Percentiles rank a stretch among this genome's conserved stretches.
Evolutionary conservation across 208 protist genomes (phyloP).

Genomic region (Crithidia mellificae): DNA sequence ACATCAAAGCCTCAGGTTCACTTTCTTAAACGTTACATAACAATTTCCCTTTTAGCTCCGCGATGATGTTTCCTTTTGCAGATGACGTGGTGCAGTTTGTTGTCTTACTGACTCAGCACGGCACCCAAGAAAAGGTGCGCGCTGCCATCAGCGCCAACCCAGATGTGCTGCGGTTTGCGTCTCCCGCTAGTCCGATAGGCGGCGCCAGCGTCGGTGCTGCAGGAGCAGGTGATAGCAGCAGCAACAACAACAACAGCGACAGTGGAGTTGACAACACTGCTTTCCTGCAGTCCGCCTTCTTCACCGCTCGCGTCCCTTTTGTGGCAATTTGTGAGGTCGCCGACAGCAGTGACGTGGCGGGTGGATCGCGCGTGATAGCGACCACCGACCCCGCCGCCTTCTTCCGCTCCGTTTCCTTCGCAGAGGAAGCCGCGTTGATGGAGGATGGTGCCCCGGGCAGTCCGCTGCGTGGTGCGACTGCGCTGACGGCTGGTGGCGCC

Average conservation of each 20-base stretch:
- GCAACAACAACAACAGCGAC: neutral
- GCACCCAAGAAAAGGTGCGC: constrained; percentile 53
- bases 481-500: neutral
- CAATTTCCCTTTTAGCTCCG: too few relatives aligned
- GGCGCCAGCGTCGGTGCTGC: too few relatives aligned
- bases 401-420: constrained; percentile 23
- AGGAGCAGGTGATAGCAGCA: neutral
- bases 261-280: neutral
- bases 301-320: neutral
- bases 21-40: too few relatives aligned
- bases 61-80: constrained; percentile 23
- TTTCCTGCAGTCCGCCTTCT: neutral
- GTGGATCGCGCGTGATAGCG: constrained; percentile 33
- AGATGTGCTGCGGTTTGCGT: constrained; percentile 33
- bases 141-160: constrained; percentile 43
- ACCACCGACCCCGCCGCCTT: constrained; percentile 40
- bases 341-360: constrained; percentile 1
- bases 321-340: constrained; percentile 26
- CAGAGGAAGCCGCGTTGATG: constrained; percentile 5
- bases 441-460: neutral
- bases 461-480: neutral
- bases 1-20: neutral
- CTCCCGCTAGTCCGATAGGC: neutral
- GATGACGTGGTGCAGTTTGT: constrained; percentile 70
- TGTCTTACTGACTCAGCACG: constrained; percentile 50